These are phyloP conservation scores for Leccinum truebloodii DNA, from an alignment of 768 basidiomycete species.

Conservation along the genomic window DNA sequence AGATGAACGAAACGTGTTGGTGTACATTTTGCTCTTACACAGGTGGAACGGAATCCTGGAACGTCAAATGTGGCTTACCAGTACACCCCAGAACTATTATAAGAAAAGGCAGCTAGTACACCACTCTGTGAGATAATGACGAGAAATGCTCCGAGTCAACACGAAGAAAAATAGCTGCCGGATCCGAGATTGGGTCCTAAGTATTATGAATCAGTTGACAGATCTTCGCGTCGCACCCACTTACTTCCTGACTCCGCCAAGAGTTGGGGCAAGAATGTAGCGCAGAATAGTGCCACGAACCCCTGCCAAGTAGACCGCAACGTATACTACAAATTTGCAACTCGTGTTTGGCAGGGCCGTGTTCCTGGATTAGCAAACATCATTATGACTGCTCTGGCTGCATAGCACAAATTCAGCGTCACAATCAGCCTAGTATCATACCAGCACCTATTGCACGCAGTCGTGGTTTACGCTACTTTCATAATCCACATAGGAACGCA, in stretches of 20 bases:
- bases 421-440: background rate
- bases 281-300: slow-evolving; percentile 7
- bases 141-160: slow-evolving; percentile 14
- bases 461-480: background rate
- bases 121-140: slow-evolving; percentile 11
- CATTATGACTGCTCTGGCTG: background rate
- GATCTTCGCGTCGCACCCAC: background rate
- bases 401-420: background rate
- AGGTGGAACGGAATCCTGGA: too few species aligned
- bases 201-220: background rate
- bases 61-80: slow-evolving; percentile 5
- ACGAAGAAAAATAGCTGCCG: slow-evolving; percentile 11
- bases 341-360: background rate
- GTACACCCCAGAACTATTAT: slow-evolving; percentile 3
- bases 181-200: slow-evolving; percentile 9
- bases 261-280: slow-evolving; percentile 13
- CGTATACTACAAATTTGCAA: background rate
- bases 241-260: slow-evolving; percentile 5
- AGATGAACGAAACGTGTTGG: too few species aligned
- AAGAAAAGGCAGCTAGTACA: background rate
- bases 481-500: background rate
- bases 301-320: slow-evolving; percentile 3
- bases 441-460: slow-evolving; percentile 1
- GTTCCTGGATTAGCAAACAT: too few species aligned
- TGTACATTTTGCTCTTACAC: background rate